phyloP scores from a whole-genome alignment of 2,329 filamentous ascomycete species.

The Trichoderma asperellum region DNA sequence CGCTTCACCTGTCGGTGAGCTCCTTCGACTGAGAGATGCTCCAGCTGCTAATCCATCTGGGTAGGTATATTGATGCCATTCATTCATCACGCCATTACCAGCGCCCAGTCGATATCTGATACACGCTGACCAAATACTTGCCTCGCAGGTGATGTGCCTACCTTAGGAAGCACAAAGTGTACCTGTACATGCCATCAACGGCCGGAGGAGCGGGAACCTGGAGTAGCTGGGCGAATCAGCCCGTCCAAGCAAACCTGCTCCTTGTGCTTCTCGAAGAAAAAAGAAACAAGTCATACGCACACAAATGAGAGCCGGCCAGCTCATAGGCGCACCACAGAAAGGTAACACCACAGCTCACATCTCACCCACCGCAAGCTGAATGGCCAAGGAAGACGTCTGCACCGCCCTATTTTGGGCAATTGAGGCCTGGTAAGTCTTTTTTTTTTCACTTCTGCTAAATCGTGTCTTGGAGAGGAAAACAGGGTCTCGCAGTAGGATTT shows the following conservation, averaged over 20 bases:
- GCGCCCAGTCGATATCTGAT: background rate
- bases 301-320: constrained; percentile 22
- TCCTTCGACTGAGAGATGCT: background rate
- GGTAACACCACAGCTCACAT: background rate
- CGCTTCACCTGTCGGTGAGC: background rate
- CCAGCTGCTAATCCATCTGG: background rate
- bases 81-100: background rate
- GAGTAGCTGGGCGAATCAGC: background rate
- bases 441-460: background rate
- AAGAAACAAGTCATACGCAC: constrained; percentile 18
- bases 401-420: constrained; percentile 8
- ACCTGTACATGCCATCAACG: background rate
- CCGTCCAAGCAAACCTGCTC: background rate
- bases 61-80: background rate
- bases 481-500: background rate
- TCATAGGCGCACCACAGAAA: constrained; percentile 12
- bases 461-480: background rate
- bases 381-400: constrained; percentile 1
- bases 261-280: background rate
- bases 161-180: no score
- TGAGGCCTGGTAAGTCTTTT: background rate
- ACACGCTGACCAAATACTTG: background rate
- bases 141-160: background rate
- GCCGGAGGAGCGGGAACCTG: background rate
- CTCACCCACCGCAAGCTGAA: background rate